phyloP scores from a whole-genome alignment of 2,329 filamentous ascomycete species.

The Sporothrix inflata region DNA sequence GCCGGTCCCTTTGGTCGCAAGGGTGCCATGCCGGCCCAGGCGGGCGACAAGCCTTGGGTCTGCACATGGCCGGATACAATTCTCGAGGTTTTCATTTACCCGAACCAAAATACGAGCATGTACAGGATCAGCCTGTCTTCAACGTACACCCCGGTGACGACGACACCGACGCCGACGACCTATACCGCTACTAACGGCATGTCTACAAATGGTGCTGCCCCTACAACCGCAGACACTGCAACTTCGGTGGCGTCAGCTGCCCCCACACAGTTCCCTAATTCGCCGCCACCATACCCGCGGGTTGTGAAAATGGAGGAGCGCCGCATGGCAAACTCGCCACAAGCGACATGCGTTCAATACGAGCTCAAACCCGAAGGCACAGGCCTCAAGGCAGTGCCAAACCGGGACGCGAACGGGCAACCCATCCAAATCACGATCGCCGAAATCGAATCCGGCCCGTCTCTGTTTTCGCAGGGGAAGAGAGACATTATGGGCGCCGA shows the following conservation, averaged over 20 bases:
- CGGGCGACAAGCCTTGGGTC: constrained; percentile 60
- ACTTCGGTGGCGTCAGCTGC: constrained; percentile 21
- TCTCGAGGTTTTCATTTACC: constrained; percentile 62
- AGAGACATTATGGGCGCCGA: constrained; percentile 12
- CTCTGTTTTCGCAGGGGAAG: constrained; percentile 23
- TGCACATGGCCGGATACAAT: constrained; percentile 61
- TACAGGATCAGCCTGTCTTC: constrained; percentile 31
- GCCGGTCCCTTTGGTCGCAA: constrained; percentile 44
- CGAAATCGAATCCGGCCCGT: constrained; percentile 44
- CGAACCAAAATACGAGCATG: constrained; percentile 54
- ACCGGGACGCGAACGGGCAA: constrained; percentile 45
- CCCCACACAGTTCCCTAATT: constrained; percentile 26
- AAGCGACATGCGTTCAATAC: constrained; percentile 54
- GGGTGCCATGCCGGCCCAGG: constrained; percentile 41
- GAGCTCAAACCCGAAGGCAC: constrained; percentile 48
- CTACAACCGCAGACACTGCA: constrained; percentile 17
- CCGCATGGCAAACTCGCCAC: constrained; percentile 45
- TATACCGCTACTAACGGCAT: not conserved
- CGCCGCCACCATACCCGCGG: constrained; percentile 50
- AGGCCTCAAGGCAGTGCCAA: constrained; percentile 39
- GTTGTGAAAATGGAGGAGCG: constrained; percentile 61
- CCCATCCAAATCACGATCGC: constrained; percentile 49
- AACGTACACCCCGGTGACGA: constrained; percentile 19
- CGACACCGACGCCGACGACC: constrained; percentile 28
- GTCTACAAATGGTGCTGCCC: not conserved